phyloP scores from a whole-genome alignment of 2,329 filamentous ascomycete genomes.

The Nannizziopsis arthrosporioides region DNA sequence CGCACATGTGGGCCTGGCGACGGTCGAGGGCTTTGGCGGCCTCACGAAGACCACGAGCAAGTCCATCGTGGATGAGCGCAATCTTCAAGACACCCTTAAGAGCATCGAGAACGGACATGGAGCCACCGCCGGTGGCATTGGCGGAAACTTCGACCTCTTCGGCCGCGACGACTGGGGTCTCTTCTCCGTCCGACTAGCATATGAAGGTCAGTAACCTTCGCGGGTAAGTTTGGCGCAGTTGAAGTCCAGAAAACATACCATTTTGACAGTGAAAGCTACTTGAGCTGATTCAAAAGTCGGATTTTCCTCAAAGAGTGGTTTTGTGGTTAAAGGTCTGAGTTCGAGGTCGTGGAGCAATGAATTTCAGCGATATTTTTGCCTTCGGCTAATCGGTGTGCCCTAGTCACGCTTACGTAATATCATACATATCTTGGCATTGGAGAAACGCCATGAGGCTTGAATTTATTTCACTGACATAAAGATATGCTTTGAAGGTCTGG shows the following conservation, averaged over 20 bases:
- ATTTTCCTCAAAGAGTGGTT: slow-evolving; percentile 43
- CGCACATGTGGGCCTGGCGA: slow-evolving; percentile 99
- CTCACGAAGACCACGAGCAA: slow-evolving; percentile 95
- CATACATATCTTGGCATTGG: background rate
- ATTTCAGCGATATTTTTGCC: background rate
- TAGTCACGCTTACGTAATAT: slow-evolving; percentile 17
- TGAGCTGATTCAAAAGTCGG: slow-evolving; percentile 35
- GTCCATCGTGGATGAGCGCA: slow-evolving; percentile 97
- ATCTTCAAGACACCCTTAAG: slow-evolving; percentile 99
- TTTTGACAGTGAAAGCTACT: slow-evolving; percentile 29
- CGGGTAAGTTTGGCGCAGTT: background rate
- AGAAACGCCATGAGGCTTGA: background rate
- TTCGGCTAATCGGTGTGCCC: slow-evolving; percentile 22
- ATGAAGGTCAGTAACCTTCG: background rate
- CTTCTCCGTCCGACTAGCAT: slow-evolving; percentile 98
- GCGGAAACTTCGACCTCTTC: slow-evolving; percentile 92
- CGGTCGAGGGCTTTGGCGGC: slow-evolving; percentile 97
- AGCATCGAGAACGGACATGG: slow-evolving; percentile 96
- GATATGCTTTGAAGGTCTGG: background rate
- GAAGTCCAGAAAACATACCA: slow-evolving; percentile 29
- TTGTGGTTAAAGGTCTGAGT: background rate
- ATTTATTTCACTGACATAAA: slow-evolving; percentile 5
- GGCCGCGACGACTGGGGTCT: slow-evolving; percentile 65
- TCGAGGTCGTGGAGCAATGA: background rate
- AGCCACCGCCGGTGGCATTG: slow-evolving; percentile 62